These are phyloP conservation scores for Esteya vermicola DNA, from an alignment of 2,329 filamentous ascomycete species.

Conservation along the genomic window DNA sequence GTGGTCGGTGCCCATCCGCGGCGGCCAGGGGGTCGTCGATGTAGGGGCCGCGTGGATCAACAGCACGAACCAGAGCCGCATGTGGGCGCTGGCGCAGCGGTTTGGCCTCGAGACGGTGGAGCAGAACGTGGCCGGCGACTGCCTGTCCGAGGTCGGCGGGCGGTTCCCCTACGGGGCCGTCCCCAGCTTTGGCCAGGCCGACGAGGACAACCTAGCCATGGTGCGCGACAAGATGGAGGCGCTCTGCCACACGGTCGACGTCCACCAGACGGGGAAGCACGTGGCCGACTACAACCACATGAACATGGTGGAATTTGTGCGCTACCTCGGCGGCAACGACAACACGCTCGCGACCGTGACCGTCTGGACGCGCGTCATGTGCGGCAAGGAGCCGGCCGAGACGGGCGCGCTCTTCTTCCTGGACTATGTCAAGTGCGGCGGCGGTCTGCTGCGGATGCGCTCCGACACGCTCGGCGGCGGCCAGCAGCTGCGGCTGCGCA, in stretches of 20 bases:
- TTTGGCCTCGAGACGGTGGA: background rate
- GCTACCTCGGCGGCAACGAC: background rate
- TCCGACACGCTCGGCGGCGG: constrained; percentile 37
- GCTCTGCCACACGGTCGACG: constrained; percentile 7
- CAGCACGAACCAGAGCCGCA: constrained; percentile 7
- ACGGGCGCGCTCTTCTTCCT: constrained; percentile 39
- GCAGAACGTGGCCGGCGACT: background rate
- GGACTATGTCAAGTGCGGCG: constrained; percentile 37
- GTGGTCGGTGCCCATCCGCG: background rate
- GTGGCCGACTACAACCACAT: constrained; percentile 3
- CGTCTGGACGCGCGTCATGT: constrained; percentile 12
- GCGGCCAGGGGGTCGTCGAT: background rate
- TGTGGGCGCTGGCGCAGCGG: background rate
- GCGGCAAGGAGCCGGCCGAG: constrained; percentile 33
- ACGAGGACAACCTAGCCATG: background rate
- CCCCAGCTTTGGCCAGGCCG: background rate
- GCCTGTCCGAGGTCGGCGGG: background rate
- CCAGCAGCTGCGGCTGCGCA: constrained; percentile 28
- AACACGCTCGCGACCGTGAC: constrained; percentile 3
- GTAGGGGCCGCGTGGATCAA: constrained; percentile 9
- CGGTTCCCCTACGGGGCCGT: background rate
- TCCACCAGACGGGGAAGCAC: background rate
- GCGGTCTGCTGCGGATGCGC: constrained; percentile 35
- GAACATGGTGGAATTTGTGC: background rate
- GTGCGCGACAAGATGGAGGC: background rate